Evolutionary conservation across 345 rosid species (phyloP), one percentile per base, ranked within the genome.

Genomic region (Acer saccharum): DNA sequence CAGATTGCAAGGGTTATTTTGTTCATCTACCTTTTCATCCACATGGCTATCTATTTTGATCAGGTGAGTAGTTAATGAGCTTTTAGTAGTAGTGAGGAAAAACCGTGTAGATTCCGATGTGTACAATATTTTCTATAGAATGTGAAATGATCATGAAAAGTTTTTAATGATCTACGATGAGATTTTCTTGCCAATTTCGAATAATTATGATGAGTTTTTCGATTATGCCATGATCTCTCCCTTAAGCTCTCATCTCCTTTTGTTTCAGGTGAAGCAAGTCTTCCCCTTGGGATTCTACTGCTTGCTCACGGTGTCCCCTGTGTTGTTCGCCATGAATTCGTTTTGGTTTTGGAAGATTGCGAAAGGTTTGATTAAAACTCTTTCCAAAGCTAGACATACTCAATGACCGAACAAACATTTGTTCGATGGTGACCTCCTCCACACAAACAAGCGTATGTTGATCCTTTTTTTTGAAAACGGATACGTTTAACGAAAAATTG

Each of bases 301-400:
- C 80, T 69, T 94, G 85, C 86, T 94, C 29, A 54, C 77, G 20
- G 85, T 89, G 74, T 79, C 95, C 57, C 82, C 90, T 0, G 20
- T 77, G 12, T 54, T 94, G 80, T 79, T 86, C 46, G 6, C 80
- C 21, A 89, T 92, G 97, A 94, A 94, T 74, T 54, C 83, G 54
- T 25, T 87, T 13, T 94, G 98, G 97, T 92, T 92, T 79, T 91
- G 92, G 91, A 94, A 94, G 86, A 92, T 92, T 35, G 77, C 86
- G 27, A 91, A 83, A 81, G 97, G 98, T 67, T 27, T 94, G 90
- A 71, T 90, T 65, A 94, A 87, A 84, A 91, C 93, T 66, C 54
- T 94, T 21, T 84, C 88, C 5, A 94, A 87, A 86, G 85, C 86
- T 6, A 88, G 81, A 77, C 92, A 82, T 82, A 58, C 75, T n/a